Evolutionary conservation across 164 flowering plant species (phyloP).

Genomic region (Berberis vulgaris): DNA sequence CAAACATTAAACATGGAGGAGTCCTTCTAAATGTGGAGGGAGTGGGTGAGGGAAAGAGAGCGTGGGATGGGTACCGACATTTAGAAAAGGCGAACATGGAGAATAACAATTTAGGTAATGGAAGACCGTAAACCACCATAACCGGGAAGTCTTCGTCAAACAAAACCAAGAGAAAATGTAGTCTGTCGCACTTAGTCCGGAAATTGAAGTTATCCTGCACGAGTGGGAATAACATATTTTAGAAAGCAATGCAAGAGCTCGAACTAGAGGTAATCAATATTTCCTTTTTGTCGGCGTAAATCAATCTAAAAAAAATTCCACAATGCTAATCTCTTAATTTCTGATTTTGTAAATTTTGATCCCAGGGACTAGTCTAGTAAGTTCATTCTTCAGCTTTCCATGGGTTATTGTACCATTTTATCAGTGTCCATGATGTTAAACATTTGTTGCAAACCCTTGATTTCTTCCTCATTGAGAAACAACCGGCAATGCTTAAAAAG

Average conservation of each 20-base stretch:
- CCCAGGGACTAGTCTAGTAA: conserved; percentile 51
- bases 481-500: neutral
- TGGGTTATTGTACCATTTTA: conserved; percentile 66
- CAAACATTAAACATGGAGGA: conserved; percentile 35
- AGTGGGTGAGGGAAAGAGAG: no score
- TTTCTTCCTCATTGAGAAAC: conserved; percentile 66
- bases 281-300: conserved; percentile 46
- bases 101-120: no score
- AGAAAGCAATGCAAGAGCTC: conserved; percentile 69
- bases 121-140: no score
- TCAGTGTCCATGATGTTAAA: conserved; percentile 93
- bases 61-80: no score
- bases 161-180: no score
- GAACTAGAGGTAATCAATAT: conserved; percentile 77
- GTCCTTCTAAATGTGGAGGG: no score
- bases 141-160: no score
- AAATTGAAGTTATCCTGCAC: no score
- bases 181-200: no score
- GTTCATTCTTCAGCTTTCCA: conserved; percentile 71
- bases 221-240: no score
- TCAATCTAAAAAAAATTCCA: neutral
- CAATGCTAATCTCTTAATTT: conserved; percentile 57
- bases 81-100: no score
- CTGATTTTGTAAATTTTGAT: conserved; percentile 64
- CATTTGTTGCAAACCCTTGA: conserved; percentile 79